Evolutionary conservation across 208 protist species (phyloP), one percentile per base, ranked within the genome.

Genomic region (Wallacemonas sp.): DNA sequence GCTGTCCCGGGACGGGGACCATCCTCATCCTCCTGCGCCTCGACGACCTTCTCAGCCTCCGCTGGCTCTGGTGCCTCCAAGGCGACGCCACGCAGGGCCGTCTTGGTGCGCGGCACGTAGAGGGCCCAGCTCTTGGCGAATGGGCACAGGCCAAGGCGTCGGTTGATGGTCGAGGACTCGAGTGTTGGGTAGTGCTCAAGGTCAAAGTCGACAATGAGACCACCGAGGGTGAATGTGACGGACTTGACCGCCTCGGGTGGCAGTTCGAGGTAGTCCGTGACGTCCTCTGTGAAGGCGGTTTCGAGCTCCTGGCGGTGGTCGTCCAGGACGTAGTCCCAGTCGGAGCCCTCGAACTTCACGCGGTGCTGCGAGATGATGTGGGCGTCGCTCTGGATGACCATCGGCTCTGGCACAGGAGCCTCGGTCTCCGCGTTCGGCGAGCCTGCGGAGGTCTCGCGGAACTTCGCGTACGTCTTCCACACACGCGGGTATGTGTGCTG

Each of bases 271-370:
- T 49, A 66, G 33, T 55, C 57, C 26, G 65, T 66, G 54, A 80
- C 65, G 32, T 80, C 74, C 17, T 52, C 32, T 14, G 62, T 52
- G 52, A 80, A 72, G 23, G 74, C 74, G 4, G 55, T 41, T 1
- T 65, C 33, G 24, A 80, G 54, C 24, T 48, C 65, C 4, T 39
- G 61, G 39, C 49, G 69, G 24, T 68, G 65, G 21, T 60, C 33
- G 17, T 76, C 54, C 4, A 72, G 39, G 36, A 81, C 71, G 41
- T 58, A 41, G n/a, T 43, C 63, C 76, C 78, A 87, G n/a, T 68
- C 60, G 5, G 73, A 61, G 17, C 85, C 81, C 2, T 80, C 60
- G 33, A 87, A 76, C 21, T 55, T 38, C 5, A 83, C 75, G 46
- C 73, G 64, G 68, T 85, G 85, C 11, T 43, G 66, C 11, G 72